Base-by-base conservation (phyloP, 1,284 basidiomycete genomes). In the Puccinia hordei region DNA sequence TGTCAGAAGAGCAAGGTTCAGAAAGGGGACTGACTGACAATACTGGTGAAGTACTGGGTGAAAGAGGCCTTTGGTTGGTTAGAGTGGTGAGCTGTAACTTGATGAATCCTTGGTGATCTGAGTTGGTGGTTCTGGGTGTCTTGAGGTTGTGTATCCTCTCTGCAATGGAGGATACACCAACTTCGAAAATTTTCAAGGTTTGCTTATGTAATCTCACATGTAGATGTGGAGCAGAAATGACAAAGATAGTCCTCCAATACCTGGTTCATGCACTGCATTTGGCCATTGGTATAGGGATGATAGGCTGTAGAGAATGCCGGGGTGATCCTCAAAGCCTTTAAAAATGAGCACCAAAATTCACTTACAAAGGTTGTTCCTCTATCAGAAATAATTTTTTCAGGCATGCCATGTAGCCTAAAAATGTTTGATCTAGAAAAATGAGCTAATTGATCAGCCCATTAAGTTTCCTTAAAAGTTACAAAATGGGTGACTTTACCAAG, bases 391-490 rank as follows among this genome's bases (percentile, higher is more conserved):
- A 57, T 57, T 27, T 57, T 57, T 13, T 57, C 24, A 8, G 55
- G 55, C 15, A 57, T 27, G 2, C 55, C 55, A 13, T 57, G 51
- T 53, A 53, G 22, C 51, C 51, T 9, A 55, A 76, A 53, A 53
- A 53, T 53, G 22, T 53, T 8, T 19, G 51, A 12, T 19, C 51
- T 44, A 13, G 68, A 51, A 6, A 44, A 46, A 1, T 76, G 59
- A 9, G 65, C 17, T 38, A 66, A 53, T 2, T 30, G 30, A 46
- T 22, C 10, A 41, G 73, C 73, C 1, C 41, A 44, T 30, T 63
- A 61, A 0, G 0, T 61, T 38, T 75, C 38, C 87, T 87, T 46
- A 88, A 83, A 0, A 86, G 74, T 80, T 87, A 86, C 0, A 87
- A 88, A 0, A 89, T 84, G 0, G n/a, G n/a, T n/a, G n/a, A n/a